A percentile compares a stretch with the other conserved stretches of the same genome.
Evolutionary conservation across 2,329 filamentous ascomycete genomes (phyloP).

Genomic region (Orbilia quercus): DNA sequence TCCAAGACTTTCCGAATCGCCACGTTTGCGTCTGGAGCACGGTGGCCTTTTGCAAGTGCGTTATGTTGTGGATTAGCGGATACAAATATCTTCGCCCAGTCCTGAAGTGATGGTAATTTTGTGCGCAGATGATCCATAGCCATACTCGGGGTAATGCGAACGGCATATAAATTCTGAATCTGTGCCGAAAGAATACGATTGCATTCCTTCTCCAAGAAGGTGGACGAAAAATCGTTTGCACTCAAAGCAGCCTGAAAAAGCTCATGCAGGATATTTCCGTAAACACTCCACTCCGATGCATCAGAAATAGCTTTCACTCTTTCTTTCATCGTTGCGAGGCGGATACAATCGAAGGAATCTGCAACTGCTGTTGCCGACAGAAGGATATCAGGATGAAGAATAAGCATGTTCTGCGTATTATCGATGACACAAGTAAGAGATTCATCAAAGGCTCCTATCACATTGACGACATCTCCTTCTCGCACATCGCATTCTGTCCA

Average conservation of each 20-base stretch:
- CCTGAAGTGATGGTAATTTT: constrained; percentile 82
- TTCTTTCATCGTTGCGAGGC: constrained; percentile 92
- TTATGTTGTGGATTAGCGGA: constrained; percentile 74
- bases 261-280: constrained; percentile 93
- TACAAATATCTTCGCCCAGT: constrained; percentile 87
- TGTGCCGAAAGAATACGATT: constrained; percentile 78
- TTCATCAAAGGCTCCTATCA: constrained; percentile 80
- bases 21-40: constrained; percentile 80
- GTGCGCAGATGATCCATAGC: constrained; percentile 83
- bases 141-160: constrained; percentile 77
- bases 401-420: constrained; percentile 83
- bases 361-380: constrained; percentile 94
- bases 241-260: constrained; percentile 92
- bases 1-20: constrained; percentile 93
- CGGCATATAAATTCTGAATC: constrained; percentile 88
- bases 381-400: constrained; percentile 93
- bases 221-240: constrained; percentile 80
- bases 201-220: constrained; percentile 75
- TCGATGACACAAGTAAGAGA: constrained; percentile 82
- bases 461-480: constrained; percentile 80
- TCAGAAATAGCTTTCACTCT: constrained; percentile 90
- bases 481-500: constrained; percentile 86
- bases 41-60: constrained; percentile 78
- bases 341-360: constrained; percentile 93
- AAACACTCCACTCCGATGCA: constrained; percentile 82